Evolutionary conservation across 306 rosid genomes (phyloP), one percentile per base, ranked within the genome.

Genomic region (Malus sylvestris): DNA sequence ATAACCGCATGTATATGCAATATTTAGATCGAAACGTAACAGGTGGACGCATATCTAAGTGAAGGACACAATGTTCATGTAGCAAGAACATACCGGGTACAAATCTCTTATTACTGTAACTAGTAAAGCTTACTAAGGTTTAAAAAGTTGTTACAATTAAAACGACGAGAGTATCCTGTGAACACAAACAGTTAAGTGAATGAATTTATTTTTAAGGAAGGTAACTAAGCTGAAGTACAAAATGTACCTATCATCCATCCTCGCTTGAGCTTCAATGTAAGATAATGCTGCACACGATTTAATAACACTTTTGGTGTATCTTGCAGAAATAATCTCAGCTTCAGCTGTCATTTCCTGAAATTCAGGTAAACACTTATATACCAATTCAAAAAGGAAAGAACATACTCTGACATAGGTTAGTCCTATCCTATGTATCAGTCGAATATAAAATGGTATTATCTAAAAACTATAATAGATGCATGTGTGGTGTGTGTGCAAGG

Each of bases 301-400:
- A 63, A 95, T 92, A 71, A 95, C 79, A 90, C 97, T 95, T 86
- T 91, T 95, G 71, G 97, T 90, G 86, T 57, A 91, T 86, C 83
- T 87, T 33, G 89, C 90, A 75, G 93, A 88, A 71, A 91, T 83
- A 78, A 95, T 86, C 79, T 95, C 97, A 7, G 97, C 99, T 81
- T 91, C 95, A 81, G 97, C 86, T 73, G 97, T 95, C 97, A 95
- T 87, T 87, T 95, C 99, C 99, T 95, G 91, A 82, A 89, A 67
- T 75, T 80, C 58, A 55, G 9, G 68, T 59, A 79, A 73, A 44
- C 4, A 67, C 27, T 9, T 16, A 57, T 8, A 58, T 23, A 68
- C 40, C 11, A 45, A 42, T 14, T 29, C 75, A 3, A 12, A 71
- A 55, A 52, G 18, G 75, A 71, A 74, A 25, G 62, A 76, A 33